Conservation (phyloP, 1,139 yeast genomes). For the Wickerhamomyces sp. region DNA sequence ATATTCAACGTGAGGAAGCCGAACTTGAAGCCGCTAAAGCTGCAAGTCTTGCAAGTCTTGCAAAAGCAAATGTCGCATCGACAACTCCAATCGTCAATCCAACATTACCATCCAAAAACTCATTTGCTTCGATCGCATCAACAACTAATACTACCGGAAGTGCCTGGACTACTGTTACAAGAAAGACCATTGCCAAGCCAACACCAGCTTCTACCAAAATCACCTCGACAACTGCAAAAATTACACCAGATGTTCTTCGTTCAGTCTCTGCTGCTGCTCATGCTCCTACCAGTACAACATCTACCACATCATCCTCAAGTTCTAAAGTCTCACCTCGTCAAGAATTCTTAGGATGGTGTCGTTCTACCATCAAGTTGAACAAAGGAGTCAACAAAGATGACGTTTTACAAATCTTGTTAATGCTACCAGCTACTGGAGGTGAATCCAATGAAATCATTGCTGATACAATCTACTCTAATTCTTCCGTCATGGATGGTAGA, state of each 20-base stretch:
- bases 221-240: conserved; percentile 7
- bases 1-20: conserved; percentile 45
- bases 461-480: conserved; percentile 86
- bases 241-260: conserved; percentile 42
- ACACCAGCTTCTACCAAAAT: conserved; percentile 12
- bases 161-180: conserved; percentile 33
- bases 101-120: conserved; percentile 12
- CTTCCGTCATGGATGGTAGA: conserved; percentile 92
- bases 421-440: conserved; percentile 58
- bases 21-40: conserved; percentile 24
- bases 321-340: conserved; percentile 36
- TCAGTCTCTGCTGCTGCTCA: conserved; percentile 39
- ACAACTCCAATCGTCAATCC: conserved; percentile 6
- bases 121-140: conserved; percentile 20
- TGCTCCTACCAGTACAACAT: conserved; percentile 26
- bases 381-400: conserved; percentile 72
- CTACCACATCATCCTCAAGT: conserved; percentile 24
- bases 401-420: conserved; percentile 71
- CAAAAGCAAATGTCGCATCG: conserved; percentile 27
- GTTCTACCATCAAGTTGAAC: conserved; percentile 67
- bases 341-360: conserved; percentile 84
- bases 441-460: conserved; percentile 85
- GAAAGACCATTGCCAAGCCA: conserved; percentile 18
- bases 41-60: conserved; percentile 17
- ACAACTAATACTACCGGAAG: conserved; percentile 16